Evolutionary conservation across 2,329 filamentous ascomycete genomes (phyloP), one percentile per base, ranked within the genome.

Genomic region (Ceratocystis harringtonii): DNA sequence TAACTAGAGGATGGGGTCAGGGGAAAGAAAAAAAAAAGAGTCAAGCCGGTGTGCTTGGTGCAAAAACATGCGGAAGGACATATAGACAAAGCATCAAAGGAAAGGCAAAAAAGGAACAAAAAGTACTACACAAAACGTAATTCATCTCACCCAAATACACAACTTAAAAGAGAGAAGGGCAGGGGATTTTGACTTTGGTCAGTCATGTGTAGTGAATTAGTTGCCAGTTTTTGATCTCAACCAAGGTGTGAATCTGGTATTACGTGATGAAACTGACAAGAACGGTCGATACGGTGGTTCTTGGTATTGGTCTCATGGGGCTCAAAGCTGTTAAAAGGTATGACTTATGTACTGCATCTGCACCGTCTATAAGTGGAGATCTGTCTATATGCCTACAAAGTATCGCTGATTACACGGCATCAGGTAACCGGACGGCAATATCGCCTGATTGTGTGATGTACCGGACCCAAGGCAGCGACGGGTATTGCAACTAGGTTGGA

Each of bases 401-500:
- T 43, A 28, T 50, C 15, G 30, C 8, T 17, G 57, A 66, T 82
- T 79, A 90, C 76, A 88, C 87, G 69, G 87, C 88, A 75, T 97
- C 92, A n/a, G 92, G 92, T 76, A 97, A 81, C 71, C 92, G 84
- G 68, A 97, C 92, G 30, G 92, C 91, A 74, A 97, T 97, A 74
- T 97, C 92, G 70, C 92, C 92, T 15, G 91, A 96, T 76, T 97
- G 94, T 69, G 92, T 99, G 73, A 99, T 99, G 77, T 99, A 99
- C 72, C 94, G 85, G 30, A 99, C 94, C 94, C 94, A 99, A 0
- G 94, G 94, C 64, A 97, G 79, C 25, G 92, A 96, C 3, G 92
- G 92, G 74, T 99, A 99, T 94, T 99, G 94, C 69, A 97, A 78
- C 92, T 96, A 70, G 7, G 17, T 17, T 8, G 19, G 41, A 22